phyloP scores from a whole-genome alignment of 2,329 filamentous ascomycete genomes.

The Pseudogymnoascus sp. region DNA sequence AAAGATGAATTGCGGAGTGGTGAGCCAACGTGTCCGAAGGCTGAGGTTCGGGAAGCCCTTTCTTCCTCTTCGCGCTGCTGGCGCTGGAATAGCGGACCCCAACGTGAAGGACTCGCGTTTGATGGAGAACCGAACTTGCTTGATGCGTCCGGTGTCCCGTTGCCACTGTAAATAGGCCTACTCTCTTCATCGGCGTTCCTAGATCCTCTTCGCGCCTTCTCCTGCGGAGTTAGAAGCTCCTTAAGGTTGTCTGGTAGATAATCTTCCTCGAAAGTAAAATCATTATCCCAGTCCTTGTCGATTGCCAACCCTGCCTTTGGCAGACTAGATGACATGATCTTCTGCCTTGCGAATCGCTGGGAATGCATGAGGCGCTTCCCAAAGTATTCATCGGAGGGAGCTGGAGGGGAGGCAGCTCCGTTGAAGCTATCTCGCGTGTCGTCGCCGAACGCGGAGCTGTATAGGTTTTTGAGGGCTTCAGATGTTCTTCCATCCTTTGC shows the following conservation, averaged over 20 bases:
- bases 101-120: constrained; percentile 50
- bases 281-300: constrained; percentile 55
- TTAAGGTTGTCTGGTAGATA: constrained; percentile 68
- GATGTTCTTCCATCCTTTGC: constrained; percentile 54
- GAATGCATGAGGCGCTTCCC: constrained; percentile 64
- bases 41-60: constrained; percentile 38
- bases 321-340: constrained; percentile 60
- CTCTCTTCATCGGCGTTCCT: constrained; percentile 44
- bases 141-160: constrained; percentile 33
- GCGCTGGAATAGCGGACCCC: constrained; percentile 52
- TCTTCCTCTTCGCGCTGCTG: constrained; percentile 48
- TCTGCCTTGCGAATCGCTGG: constrained; percentile 58
- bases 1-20: constrained; percentile 56
- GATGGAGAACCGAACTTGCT: constrained; percentile 55
- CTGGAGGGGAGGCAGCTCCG: constrained; percentile 33
- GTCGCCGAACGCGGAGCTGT: constrained; percentile 57
- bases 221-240: constrained; percentile 57
- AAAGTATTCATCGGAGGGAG: constrained; percentile 50
- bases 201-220: constrained; percentile 59
- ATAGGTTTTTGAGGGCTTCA: constrained; percentile 55
- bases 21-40: constrained; percentile 58
- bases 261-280: constrained; percentile 81
- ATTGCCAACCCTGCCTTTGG: constrained; percentile 50
- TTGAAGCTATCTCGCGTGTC: constrained; percentile 56
- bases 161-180: constrained; percentile 32